Evolutionary conservation across 148 eudicot genomes (phyloP).

Genomic region (Nepenthes mirabilis): DNA sequence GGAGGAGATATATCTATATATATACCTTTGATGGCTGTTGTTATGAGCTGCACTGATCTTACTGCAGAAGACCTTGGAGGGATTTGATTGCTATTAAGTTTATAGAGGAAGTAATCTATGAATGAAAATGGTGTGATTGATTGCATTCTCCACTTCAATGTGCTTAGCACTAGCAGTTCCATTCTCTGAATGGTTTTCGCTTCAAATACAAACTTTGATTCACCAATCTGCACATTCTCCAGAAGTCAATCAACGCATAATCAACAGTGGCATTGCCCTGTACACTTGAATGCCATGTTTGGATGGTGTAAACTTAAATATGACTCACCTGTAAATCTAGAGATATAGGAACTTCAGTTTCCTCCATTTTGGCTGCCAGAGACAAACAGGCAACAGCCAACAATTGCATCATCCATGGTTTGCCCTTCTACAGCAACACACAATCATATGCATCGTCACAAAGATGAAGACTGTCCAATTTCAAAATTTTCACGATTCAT

Average conservation of each 20-base stretch:
- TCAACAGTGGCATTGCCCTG: not conserved
- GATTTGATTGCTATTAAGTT: constrained; percentile 38
- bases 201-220: constrained; percentile 45
- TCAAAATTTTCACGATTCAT: not conserved
- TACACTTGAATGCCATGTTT: not conserved
- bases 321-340: constrained; percentile 58
- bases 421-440: constrained; percentile 29
- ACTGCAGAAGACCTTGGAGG: constrained; percentile 25
- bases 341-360: constrained; percentile 46
- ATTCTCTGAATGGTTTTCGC: constrained; percentile 59
- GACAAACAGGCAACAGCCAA: constrained; percentile 71
- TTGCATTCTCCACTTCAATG: constrained; percentile 86
- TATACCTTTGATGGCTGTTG: constrained; percentile 46
- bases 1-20: not conserved
- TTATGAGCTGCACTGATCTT: constrained; percentile 42
- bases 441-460: not conserved
- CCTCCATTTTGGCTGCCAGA: constrained; percentile 67
- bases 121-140: constrained; percentile 74
- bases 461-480: not conserved
- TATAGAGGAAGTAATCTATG: constrained; percentile 44
- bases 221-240: constrained; percentile 32
- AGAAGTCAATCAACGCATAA: not conserved
- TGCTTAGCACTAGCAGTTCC: constrained; percentile 72
- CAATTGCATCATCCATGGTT: constrained; percentile 72
- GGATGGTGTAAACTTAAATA: not conserved